A percentile compares a stretch with the other conserved stretches of the same genome.
Evolutionary conservation across 1,139 yeast species (phyloP).

Genomic region (Kluyveromyces marxianus): DNA sequence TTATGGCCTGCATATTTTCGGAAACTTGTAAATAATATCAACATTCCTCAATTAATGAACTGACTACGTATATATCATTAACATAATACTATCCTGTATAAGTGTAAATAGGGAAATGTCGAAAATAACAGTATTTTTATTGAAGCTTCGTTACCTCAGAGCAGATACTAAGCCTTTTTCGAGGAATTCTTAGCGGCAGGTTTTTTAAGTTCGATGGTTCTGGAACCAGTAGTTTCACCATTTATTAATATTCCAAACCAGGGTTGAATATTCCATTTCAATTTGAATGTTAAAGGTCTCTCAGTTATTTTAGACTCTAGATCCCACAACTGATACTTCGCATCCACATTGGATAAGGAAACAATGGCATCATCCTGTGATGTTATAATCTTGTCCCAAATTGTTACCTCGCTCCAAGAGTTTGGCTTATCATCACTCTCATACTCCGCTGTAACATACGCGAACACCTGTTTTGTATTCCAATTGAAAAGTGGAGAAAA

Average conservation of each 20-base stretch:
- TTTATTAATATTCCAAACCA: constrained; percentile 70
- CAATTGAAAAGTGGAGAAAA: constrained; percentile 78
- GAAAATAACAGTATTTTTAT: too few relatives aligned
- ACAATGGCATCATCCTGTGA: constrained; percentile 52
- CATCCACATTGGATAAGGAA: constrained; percentile 43
- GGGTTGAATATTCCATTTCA: constrained; percentile 94
- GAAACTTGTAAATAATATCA: not conserved
- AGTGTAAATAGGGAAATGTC: too few relatives aligned
- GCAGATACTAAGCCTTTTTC: not conserved
- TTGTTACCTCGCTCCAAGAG: constrained; percentile 57
- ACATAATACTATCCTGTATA: too few relatives aligned
- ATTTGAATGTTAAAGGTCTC: constrained; percentile 59
- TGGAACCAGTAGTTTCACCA: constrained; percentile 47
- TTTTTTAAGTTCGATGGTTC: not conserved
- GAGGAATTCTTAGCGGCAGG: not conserved
- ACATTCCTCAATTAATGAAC: not conserved
- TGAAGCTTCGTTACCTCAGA: too few relatives aligned
- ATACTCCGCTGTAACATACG: constrained; percentile 84
- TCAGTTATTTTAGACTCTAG: constrained; percentile 58
- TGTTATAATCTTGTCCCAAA: constrained; percentile 83
- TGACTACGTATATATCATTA: not conserved
- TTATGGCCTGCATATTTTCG: not conserved
- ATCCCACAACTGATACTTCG: constrained; percentile 89
- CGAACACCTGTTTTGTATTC: constrained; percentile 94
- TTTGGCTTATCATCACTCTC: constrained; percentile 31